phyloP scores from a whole-genome alignment of 2,329 filamentous ascomycete species.

The Apiospora arundinis region DNA sequence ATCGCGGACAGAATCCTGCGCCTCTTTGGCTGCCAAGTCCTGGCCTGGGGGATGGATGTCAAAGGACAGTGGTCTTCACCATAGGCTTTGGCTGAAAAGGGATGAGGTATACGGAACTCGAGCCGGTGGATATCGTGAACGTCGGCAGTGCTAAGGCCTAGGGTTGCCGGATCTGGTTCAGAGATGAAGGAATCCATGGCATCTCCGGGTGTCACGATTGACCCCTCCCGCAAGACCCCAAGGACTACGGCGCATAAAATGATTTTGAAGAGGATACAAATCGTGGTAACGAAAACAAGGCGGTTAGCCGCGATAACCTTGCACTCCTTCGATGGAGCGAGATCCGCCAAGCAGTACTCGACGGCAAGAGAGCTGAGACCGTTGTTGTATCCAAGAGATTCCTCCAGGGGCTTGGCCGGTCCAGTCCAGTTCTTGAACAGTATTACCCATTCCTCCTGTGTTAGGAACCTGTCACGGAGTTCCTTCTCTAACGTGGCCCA shows the following conservation, averaged over 20 bases:
- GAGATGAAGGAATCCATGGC: background rate
- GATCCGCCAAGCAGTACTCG: background rate
- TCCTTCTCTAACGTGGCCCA: no score
- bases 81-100: accelerated
- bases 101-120: background rate
- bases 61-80: background rate
- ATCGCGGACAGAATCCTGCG: background rate
- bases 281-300: accelerated
- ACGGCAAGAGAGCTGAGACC: background rate
- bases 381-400: background rate
- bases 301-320: background rate
- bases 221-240: background rate
- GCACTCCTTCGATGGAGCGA: background rate
- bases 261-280: background rate
- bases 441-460: background rate
- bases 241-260: background rate
- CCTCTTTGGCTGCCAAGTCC: background rate
- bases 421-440: background rate
- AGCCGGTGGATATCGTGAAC: background rate
- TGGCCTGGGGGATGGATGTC: background rate
- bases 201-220: background rate
- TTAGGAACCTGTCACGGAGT: no score
- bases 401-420: background rate
- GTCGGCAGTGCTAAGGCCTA: background rate
- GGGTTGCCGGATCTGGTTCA: background rate